Conservation (phyloP, 768 basidiomycete genomes). For the Termitomyces sp. region DNA sequence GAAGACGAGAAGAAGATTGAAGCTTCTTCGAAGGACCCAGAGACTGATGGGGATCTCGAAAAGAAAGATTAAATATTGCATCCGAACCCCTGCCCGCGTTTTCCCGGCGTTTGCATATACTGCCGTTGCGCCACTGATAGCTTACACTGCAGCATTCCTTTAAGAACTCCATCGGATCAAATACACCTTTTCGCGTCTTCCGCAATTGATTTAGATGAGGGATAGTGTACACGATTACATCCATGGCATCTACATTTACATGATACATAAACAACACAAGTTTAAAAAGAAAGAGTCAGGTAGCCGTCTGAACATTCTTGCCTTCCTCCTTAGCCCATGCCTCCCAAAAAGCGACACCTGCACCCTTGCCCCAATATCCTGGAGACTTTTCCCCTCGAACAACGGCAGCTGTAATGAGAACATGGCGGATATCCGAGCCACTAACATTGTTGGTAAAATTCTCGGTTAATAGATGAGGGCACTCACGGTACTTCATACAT, state of each 20-base stretch:
- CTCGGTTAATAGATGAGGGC: background rate
- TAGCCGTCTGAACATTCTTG: conserved; percentile 8
- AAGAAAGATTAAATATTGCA: conserved; percentile 22
- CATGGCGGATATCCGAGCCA: conserved; percentile 64
- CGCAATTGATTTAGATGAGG: conserved; percentile 3
- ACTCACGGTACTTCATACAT: conserved; percentile 94
- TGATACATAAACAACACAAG: conserved; percentile 9
- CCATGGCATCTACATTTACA: conserved; percentile 14
- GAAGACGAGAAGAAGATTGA: conserved; percentile 23
- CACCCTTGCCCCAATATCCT: conserved; percentile 73
- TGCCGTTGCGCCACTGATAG: conserved; percentile 22
- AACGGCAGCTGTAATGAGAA: conserved; percentile 74
- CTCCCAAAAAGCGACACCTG: conserved; percentile 69
- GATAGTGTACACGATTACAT: conserved; percentile 11
- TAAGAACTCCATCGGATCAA: conserved; percentile 13
- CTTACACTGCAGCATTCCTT: conserved; percentile 19
- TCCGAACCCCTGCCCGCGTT: conserved; percentile 1
- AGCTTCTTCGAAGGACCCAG: conserved; percentile 21
- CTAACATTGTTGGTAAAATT: conserved; percentile 6
- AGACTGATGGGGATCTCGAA: conserved; percentile 24
- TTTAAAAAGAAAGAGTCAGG: conserved; percentile 1
- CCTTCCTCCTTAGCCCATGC: conserved; percentile 74
- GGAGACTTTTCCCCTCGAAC: conserved; percentile 64
- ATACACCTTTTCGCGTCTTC: conserved; percentile 9
- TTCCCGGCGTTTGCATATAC: conserved; percentile 15